Percentiles rank a stretch among this genome's conserved stretches.
Conservation (phyloP, 371 early-diverging fungal genomes). For the Mortierella sp. region DNA sequence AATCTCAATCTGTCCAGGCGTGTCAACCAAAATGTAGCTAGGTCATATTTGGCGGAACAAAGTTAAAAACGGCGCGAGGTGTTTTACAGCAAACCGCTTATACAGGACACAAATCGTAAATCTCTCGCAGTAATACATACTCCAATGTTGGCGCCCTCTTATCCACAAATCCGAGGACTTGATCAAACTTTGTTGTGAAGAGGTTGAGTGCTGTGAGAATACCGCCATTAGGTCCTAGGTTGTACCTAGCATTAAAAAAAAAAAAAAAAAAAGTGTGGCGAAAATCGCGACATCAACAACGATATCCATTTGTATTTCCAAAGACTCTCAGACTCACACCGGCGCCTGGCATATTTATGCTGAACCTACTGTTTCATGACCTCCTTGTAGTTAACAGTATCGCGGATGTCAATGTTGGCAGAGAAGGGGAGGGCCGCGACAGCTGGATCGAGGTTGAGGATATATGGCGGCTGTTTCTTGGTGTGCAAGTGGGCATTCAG, state of each 20-base stretch:
- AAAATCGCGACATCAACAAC: too few relatives aligned
- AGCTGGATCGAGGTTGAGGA: conserved; percentile 99
- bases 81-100: too few relatives aligned
- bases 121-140: conserved; percentile 60
- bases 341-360: not conserved
- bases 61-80: not conserved
- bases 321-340: not conserved
- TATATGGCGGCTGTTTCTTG: conserved; percentile 84
- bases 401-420: conserved; percentile 98
- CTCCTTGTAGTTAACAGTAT: conserved; percentile 98
- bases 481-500: conserved; percentile 89
- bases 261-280: not conserved
- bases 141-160: conserved; percentile 80
- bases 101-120: too few relatives aligned
- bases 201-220: conserved; percentile 98
- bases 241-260: conserved; percentile 69
- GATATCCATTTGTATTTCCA: too few relatives aligned
- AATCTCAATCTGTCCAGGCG: conserved; percentile 99
- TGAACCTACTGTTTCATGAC: conserved; percentile 95
- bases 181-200: conserved; percentile 97
- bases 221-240: conserved; percentile 99
- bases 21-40: conserved; percentile 95
- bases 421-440: conserved; percentile 93
- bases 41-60: not conserved
- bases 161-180: conserved; percentile 87